A percentile compares a stretch with the other conserved stretches of the same genome.
Evolutionary conservation across 495 filamentous ascomycete species (phyloP).

Genomic region (Glarea lozoyensis): DNA sequence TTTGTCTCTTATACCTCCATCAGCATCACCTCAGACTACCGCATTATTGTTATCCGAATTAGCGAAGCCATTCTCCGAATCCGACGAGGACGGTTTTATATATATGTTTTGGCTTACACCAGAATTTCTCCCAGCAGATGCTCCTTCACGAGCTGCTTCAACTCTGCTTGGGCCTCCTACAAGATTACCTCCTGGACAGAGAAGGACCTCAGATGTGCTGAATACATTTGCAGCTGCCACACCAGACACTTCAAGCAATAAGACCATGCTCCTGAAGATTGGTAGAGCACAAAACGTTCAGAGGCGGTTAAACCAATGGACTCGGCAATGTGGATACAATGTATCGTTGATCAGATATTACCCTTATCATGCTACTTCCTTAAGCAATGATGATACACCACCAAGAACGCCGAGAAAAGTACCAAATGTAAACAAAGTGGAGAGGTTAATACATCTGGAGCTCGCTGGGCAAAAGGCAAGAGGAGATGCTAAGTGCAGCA

Average conservation of each 20-base stretch:
- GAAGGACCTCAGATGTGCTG: constrained; percentile 59
- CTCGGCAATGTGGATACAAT: constrained; percentile 81
- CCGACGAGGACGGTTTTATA: constrained; percentile 86
- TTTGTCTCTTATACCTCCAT: constrained; percentile 57
- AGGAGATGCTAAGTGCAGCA: constrained; percentile 48
- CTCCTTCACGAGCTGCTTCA: constrained; percentile 48
- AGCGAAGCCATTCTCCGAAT: constrained; percentile 66
- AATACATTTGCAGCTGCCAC: constrained; percentile 18
- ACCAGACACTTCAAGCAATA: constrained; percentile 14
- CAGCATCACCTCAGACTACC: constrained; percentile 53
- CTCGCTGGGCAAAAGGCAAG: constrained; percentile 58
- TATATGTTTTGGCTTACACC: constrained; percentile 94
- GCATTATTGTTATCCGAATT: constrained; percentile 64
- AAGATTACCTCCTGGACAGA: constrained; percentile 32
- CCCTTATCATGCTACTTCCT: constrained; percentile 61
- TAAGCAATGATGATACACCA: constrained; percentile 15
- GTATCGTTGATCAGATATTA: constrained; percentile 85
- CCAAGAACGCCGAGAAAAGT: constrained; percentile 53
- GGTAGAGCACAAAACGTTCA: constrained; percentile 88
- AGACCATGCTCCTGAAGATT: constrained; percentile 79
- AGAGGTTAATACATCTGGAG: constrained; percentile 86
- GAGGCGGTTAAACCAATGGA: constrained; percentile 85
- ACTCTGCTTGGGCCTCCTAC: constrained; percentile 45
- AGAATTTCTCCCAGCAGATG: constrained; percentile 37
- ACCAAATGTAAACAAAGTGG: constrained; percentile 80